A percentile compares a stretch with the other conserved stretches of the same genome.
phyloP scores from a whole-genome alignment of 805 yeast species.

The Myxozyma kluyveri region DNA sequence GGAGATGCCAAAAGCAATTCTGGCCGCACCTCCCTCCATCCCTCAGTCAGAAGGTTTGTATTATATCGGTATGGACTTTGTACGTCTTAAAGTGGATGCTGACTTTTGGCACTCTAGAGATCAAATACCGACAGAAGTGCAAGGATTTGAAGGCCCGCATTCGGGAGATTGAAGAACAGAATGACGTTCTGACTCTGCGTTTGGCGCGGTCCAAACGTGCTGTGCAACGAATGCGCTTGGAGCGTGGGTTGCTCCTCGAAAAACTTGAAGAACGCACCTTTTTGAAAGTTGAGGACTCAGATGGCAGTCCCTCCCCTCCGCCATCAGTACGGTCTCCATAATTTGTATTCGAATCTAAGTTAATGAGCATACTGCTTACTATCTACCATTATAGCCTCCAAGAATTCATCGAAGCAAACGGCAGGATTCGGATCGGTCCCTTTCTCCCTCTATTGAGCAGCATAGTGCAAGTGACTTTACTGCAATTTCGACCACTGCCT shows the following conservation, averaged over 20 bases:
- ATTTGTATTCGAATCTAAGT: neutral
- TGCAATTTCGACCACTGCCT: conserved; percentile 2
- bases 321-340: conserved; percentile 27
- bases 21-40: conserved; percentile 18
- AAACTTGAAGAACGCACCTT: conserved; percentile 57
- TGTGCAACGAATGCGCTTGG: conserved; percentile 74
- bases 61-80: neutral
- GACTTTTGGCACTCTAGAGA: conserved; percentile 32
- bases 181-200: conserved; percentile 63
- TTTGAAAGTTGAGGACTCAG: conserved; percentile 34
- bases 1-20: neutral
- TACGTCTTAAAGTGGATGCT: neutral
- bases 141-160: conserved; percentile 55
- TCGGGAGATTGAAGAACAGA: conserved; percentile 34
- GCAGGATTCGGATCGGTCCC: conserved; percentile 14
- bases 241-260: conserved; percentile 76
- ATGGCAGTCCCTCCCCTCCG: conserved; percentile 36
- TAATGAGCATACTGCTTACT: conserved; percentile 3
- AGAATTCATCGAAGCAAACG: conserved; percentile 12
- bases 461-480: neutral
- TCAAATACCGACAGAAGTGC: conserved; percentile 61
- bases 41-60: conserved; percentile 24
- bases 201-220: conserved; percentile 73
- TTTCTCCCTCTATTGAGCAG: conserved; percentile 13
- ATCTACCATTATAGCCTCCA: conserved; percentile 14